Evolutionary conservation across 305 asterid genomes (phyloP).

Genomic region (Fraxinus floribunda): DNA sequence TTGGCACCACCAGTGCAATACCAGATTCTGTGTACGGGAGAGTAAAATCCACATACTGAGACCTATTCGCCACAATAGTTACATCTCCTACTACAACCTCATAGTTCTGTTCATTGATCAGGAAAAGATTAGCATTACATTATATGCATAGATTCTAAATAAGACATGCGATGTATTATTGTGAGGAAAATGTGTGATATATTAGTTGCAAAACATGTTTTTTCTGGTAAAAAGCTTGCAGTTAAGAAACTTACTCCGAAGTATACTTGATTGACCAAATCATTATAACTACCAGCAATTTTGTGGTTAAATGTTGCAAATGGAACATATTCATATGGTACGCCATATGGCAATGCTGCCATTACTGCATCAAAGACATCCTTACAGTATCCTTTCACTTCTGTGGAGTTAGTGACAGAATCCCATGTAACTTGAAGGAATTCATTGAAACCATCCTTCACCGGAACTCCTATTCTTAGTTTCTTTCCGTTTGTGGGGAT

Average conservation of each 20-base stretch:
- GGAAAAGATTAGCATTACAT: not conserved
- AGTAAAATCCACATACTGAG: conserved; percentile 55
- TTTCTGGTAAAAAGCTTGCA: not conserved
- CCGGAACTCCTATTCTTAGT: conserved; percentile 52
- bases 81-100: conserved; percentile 61
- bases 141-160: not conserved
- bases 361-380: conserved; percentile 56
- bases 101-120: conserved; percentile 36
- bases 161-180: not conserved
- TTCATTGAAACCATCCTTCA: conserved; percentile 42
- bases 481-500: conserved; percentile 52
- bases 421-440: conserved; percentile 44
- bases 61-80: conserved; percentile 56
- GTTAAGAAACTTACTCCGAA: conserved; percentile 43
- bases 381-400: conserved; percentile 49
- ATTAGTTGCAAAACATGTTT: not conserved
- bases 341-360: conserved; percentile 39
- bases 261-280: conserved; percentile 49
- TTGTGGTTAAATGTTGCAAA: conserved; percentile 34
- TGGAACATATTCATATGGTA: conserved; percentile 53
- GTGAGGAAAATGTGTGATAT: not conserved
- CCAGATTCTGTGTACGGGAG: conserved; percentile 62
- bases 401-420: conserved; percentile 30
- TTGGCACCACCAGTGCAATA: conserved; percentile 53
- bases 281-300: conserved; percentile 43